Evolutionary conservation across 2,329 filamentous ascomycete species (phyloP).

Genomic region (Annulohypoxylon truncatum): DNA sequence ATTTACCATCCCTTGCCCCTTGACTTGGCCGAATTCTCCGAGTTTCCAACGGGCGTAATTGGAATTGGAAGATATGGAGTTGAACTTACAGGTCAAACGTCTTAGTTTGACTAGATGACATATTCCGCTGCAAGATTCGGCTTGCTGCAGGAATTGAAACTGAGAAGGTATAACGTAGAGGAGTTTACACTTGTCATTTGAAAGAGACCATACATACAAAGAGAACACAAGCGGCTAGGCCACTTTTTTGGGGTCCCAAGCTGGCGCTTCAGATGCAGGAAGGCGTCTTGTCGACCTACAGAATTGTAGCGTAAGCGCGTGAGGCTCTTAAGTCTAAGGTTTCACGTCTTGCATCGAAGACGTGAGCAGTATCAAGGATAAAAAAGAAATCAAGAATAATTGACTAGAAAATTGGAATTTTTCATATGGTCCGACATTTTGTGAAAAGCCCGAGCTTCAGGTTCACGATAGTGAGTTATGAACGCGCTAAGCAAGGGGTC

Average conservation of each 20-base stretch:
- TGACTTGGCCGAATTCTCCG: slow-evolving; percentile 17
- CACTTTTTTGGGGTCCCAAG: slow-evolving; percentile 9
- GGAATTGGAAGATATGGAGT: not conserved
- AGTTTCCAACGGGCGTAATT: not conserved
- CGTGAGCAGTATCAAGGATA: slow-evolving; percentile 42
- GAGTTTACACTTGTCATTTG: slow-evolving; percentile 22
- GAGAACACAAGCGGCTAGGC: slow-evolving; percentile 10
- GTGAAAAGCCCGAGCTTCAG: not conserved
- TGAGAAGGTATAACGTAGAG: slow-evolving; percentile 10
- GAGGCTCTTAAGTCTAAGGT: slow-evolving; percentile 25
- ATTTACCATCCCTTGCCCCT: slow-evolving; percentile 24
- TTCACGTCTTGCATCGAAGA: slow-evolving; percentile 38
- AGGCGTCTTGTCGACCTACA: slow-evolving; percentile 36
- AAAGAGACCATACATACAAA: not conserved
- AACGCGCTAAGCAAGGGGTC: slow-evolving; percentile 2
- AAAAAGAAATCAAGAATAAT: slow-evolving; percentile 1
- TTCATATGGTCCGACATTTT: slow-evolving; percentile 6
- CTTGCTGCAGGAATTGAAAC: slow-evolving; percentile 20
- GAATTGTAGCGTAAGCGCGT: slow-evolving; percentile 43
- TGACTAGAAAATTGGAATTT: not conserved
- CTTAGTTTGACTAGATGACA: slow-evolving; percentile 7
- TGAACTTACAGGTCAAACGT: slow-evolving; percentile 23
- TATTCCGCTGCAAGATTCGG: slow-evolving; percentile 10
- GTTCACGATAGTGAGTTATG: slow-evolving; percentile 1
- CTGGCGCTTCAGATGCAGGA: slow-evolving; percentile 31